These are phyloP conservation scores for Comarum palustre DNA, from an alignment of 306 rosid genomes.

Conservation along the genomic window DNA sequence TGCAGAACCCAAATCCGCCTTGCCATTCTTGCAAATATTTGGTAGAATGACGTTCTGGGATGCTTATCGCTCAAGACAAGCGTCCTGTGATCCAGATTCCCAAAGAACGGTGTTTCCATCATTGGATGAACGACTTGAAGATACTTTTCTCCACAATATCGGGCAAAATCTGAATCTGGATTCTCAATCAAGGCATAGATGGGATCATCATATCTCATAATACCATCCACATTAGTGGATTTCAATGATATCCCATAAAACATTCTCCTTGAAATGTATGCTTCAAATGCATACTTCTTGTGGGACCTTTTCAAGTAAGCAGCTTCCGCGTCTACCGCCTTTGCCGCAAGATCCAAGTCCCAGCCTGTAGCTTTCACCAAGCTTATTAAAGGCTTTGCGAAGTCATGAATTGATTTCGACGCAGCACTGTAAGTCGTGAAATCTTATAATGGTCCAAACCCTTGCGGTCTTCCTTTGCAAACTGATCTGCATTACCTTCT, in stretches of 20 bases:
- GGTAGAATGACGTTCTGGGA: conserved; percentile 81
- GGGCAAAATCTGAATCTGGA: conserved; percentile 68
- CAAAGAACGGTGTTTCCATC: conserved; percentile 71
- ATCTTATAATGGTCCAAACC: conserved; percentile 37
- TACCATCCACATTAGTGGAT: conserved; percentile 37
- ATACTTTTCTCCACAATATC: conserved; percentile 55
- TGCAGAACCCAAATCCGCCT: conserved; percentile 75
- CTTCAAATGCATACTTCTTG: conserved; percentile 82
- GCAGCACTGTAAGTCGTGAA: conserved; percentile 50
- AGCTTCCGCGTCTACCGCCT: conserved; percentile 46
- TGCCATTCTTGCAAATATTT: conserved; percentile 71
- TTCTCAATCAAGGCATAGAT: conserved; percentile 50
- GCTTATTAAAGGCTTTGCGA: conserved; percentile 68
- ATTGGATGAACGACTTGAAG: conserved; percentile 57
- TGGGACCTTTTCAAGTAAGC: conserved; percentile 59
- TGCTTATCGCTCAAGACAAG: conserved; percentile 56
- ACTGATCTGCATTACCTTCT: conserved; percentile 41
- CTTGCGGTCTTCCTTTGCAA: conserved; percentile 39
- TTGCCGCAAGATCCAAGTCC: conserved; percentile 68
- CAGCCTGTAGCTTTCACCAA: conserved; percentile 84
- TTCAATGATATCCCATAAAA: conserved; percentile 38
- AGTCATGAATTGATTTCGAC: conserved; percentile 69
- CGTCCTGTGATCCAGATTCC: conserved; percentile 64
- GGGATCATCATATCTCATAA: conserved; percentile 61
- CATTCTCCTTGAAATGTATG: conserved; percentile 68